Evolutionary conservation across 2,329 filamentous ascomycete species (phyloP).

Genomic region (Botrytis elliptica): DNA sequence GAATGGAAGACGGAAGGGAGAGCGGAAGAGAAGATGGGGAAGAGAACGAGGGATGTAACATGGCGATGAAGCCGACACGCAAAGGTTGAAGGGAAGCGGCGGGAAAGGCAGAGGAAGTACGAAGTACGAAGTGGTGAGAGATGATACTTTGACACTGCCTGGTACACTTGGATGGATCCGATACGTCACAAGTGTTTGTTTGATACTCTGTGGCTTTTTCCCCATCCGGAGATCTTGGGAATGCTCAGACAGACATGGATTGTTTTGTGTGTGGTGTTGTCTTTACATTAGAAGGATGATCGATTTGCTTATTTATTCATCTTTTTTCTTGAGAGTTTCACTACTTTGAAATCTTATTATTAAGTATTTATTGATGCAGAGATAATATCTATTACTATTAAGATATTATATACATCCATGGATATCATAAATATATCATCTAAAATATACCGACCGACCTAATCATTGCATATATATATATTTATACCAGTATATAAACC

Average conservation of each 20-base stretch:
- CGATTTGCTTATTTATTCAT: background rate
- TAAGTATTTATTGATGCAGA: no score
- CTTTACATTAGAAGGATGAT: slow-evolving; percentile 1
- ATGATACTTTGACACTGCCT: background rate
- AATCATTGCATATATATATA: no score
- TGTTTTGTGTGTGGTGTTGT: background rate
- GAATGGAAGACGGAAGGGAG: background rate
- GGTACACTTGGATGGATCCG: background rate
- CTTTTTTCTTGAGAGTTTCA: background rate
- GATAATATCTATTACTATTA: no score
- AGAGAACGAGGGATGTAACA: background rate
- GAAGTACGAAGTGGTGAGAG: background rate
- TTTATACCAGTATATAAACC: no score
- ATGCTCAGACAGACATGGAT: background rate
- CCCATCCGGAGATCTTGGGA: slow-evolving; percentile 2
- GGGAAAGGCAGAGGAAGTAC: background rate
- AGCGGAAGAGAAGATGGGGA: background rate
- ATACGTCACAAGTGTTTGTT: background rate
- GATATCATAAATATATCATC: background rate
- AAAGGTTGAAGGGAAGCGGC: background rate
- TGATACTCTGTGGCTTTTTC: slow-evolving; percentile 5
- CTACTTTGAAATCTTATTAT: background rate
- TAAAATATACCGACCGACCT: background rate
- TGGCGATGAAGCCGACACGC: background rate
- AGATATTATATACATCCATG: no score